Base-by-base conservation (phyloP, 352 stramenopile species). In the Phytopythium aichiense region DNA sequence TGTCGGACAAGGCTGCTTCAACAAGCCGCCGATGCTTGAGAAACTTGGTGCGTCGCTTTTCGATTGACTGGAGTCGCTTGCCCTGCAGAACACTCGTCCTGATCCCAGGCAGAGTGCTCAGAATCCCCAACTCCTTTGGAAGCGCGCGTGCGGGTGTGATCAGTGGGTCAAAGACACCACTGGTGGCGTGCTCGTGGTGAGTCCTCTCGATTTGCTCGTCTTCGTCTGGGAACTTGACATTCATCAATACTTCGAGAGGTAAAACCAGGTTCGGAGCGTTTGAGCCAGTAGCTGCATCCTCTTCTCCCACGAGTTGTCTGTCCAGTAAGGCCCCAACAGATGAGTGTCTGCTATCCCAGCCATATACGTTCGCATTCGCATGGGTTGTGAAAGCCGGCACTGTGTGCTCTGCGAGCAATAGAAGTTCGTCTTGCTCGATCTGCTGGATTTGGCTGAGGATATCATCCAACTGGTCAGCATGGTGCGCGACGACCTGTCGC, bases 41-140 rank as follows among this genome's bases (percentile, higher is more conserved):
- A 52, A 88, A 90, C 46, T 83, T 76, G 20, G 63, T 64, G 28
- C 71, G 63, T 35, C 62, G 73, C 28, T 83, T 87, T 53, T 90
- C 79, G 18, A 90, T 83, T 4, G 46, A 72, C 25, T 66, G 62
- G 23, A 64, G 52, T 23, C 58, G 37, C 49, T 67, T 65, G 7
- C 62, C 53, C 65, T 66, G 53, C 22, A 70, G n/a, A 7, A 75
- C 63, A 11, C 56, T 62, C 45, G 65, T 67, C 51, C 49, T 35
- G 28, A 42, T 20, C 1, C 33, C 15, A 0, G 15, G 25, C 9
- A 25, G 9, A 7, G 3, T 0, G 1, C 25, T 16, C 4, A 46
- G 31, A 15, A 28, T 40, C 7, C 0, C 37, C 42, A 25, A 22
- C 23, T 35, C 20, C n/a, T 35, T 12, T 9, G 13, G 23, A 43